phyloP scores from a whole-genome alignment of 2,329 filamentous ascomycete species.

The Penicillium sp. region DNA sequence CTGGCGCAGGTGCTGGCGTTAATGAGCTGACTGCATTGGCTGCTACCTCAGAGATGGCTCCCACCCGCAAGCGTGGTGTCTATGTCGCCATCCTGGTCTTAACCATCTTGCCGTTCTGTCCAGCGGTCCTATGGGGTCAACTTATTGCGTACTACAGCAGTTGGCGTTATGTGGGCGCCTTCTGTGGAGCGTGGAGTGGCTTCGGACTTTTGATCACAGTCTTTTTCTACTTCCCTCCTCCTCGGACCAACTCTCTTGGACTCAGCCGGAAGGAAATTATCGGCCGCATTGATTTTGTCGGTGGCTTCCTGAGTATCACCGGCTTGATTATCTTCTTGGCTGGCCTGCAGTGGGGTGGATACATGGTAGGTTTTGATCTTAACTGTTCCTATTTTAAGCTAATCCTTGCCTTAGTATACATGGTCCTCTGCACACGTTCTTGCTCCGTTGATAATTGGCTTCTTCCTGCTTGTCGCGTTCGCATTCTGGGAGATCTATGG shows the following conservation, averaged over 20 bases:
- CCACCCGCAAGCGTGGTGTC: slow-evolving; percentile 58
- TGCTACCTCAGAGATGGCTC: slow-evolving; percentile 63
- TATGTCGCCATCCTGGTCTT: slow-evolving; percentile 59
- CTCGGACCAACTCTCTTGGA: slow-evolving; percentile 39
- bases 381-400: neutral
- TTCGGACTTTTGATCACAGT: slow-evolving; percentile 41
- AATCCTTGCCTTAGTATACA: slow-evolving; percentile 31
- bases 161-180: slow-evolving; percentile 44
- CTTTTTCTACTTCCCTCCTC: slow-evolving; percentile 45
- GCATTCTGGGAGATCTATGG: slow-evolving; percentile 46
- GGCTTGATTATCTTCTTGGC: slow-evolving; percentile 48
- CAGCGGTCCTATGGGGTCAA: slow-evolving; percentile 59
- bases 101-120: slow-evolving; percentile 59
- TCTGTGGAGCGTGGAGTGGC: slow-evolving; percentile 41
- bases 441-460: slow-evolving; percentile 44
- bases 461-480: slow-evolving; percentile 41
- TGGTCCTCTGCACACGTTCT: slow-evolving; percentile 46
- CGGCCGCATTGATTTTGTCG: slow-evolving; percentile 48
- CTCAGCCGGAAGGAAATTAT: slow-evolving; percentile 40
- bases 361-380: slow-evolving; percentile 30
- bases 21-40: slow-evolving; percentile 65
- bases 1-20: slow-evolving; percentile 61
- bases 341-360: slow-evolving; percentile 50
- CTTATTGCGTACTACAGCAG: slow-evolving; percentile 46
- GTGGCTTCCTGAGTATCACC: slow-evolving; percentile 46